Base-by-base conservation (phyloP, 2,329 filamentous ascomycete genomes). In the Diaporthe eres region DNA sequence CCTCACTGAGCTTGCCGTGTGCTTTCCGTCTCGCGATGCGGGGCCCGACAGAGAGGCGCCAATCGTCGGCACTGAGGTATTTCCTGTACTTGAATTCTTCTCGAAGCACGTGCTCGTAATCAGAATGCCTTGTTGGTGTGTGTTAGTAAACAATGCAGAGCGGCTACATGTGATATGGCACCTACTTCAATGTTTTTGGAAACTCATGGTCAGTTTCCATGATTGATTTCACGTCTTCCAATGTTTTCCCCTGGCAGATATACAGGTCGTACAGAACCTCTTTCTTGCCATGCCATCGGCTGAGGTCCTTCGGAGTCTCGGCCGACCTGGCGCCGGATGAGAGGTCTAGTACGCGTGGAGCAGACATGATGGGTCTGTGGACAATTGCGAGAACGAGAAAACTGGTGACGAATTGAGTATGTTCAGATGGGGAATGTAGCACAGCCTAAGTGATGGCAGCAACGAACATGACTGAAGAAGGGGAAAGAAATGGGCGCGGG, bases 121-220 rank as follows among this genome's bases (percentile, higher is more conserved):
- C 61, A 34, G 42, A 65, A 17, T 7, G 42, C 17, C 61, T 49
- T 65, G 3, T 65, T 7, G 4, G 19, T 8, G 5, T 6, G 5
- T 34, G 19, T 49, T 2, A 65, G 39, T 13, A 2, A 2, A 22
- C 15, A 17, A 1, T 37, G 19, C 31, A 39, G 3, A 19, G 5
- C 37, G 31, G 9, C 10, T 37, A 19, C 0, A 0, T 2, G 3
- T 60, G 31, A 39, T 1, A 22, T 60, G 0, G 31, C 0, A 47
- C 19, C 6, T 34, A 65, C 61, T 49, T 65, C 17, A 65, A 49
- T n/a, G 61, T 34, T 47, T 19, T 31, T 3, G 61, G 42, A 31
- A 65, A 65, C 0, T 28, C 61, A 34, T 49, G 39, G 0, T 49
- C 42, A 22, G 4, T 49, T 34, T 65, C 61, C 61, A 65, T 65